Base-by-base conservation (phyloP, 192 early-diverging fungal genomes). In the Radiomyces spectabilis region DNA sequence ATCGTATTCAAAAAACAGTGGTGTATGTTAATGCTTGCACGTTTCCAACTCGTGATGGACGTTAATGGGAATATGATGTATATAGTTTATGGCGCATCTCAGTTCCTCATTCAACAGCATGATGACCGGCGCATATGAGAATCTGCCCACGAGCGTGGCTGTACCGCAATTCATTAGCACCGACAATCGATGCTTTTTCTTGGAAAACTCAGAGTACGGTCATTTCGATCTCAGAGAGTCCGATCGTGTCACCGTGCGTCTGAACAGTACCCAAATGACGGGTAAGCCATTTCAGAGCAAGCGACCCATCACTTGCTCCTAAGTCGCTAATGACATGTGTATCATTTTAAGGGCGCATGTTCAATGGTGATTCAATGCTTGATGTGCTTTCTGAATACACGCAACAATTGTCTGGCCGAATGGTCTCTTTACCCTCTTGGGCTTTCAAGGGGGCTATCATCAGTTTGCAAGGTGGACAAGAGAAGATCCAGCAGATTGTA, bases 331-430 rank as follows among this genome's bases (percentile, higher is more conserved):
- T 37, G 33, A 19, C 13, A 33, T 47, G 29, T 43, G 16, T 32
- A 18, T 53, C 39, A 9, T 43, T 49, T 21, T 29, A 21, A 57
- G 65, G 69, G 10, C 61, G 71, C 31, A 44, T 73, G 24, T 22
- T 73, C 9, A 51, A 64, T 37, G 71, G 63, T 13, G 35, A 40
- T 5, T 55, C 55, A 6, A 55, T 70, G 61, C 26, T 73, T 9
- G 57, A 64, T 19, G 30, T 73, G 2, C 29, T 73, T 27, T 38
- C 67, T 5, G 69, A 72, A 39, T 70, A 71, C 43, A 66, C 71
- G 12, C 32, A 29, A 18, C 66, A 72, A 42, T n/a, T n/a, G n/a
- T 30, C 47, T 9, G 71, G 71, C 5, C 55, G 63, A 7, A 66
- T 73, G 61, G 41, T 22, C 7, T 46, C 69, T 13, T 35, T 73